Evolutionary conservation across 805 yeast genomes (phyloP).

Genomic region (Scheffersomyces stipitis): DNA sequence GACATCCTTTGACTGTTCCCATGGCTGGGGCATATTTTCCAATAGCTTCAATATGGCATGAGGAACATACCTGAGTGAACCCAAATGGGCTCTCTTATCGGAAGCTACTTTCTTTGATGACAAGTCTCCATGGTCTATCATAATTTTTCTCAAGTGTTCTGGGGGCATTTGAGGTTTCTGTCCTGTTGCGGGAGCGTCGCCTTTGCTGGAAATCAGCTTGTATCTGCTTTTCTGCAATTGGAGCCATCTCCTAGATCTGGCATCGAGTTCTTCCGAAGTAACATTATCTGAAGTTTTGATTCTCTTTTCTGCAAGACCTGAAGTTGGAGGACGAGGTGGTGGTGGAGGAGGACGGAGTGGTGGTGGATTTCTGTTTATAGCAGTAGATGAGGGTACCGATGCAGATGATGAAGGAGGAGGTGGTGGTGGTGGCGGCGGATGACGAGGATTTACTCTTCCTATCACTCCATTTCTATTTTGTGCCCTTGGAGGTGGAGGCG

Average conservation of each 20-base stretch:
- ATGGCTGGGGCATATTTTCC: slow-evolving; percentile 98
- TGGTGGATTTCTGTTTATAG: slow-evolving; percentile 15
- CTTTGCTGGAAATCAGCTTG: slow-evolving; percentile 21
- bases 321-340: slow-evolving; percentile 2
- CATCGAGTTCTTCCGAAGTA: slow-evolving; percentile 30
- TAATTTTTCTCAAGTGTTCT: slow-evolving; percentile 83
- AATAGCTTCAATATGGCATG: slow-evolving; percentile 87
- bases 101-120: slow-evolving; percentile 74
- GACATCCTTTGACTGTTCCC: slow-evolving; percentile 89
- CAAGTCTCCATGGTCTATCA: slow-evolving; percentile 82
- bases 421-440: slow-evolving; percentile 15
- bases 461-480: slow-evolving; percentile 1
- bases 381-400: too few species aligned
- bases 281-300: background rate
- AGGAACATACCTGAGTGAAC: slow-evolving; percentile 92
- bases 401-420: slow-evolving; percentile 5
- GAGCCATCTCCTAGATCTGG: slow-evolving; percentile 58
- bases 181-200: slow-evolving; percentile 50
- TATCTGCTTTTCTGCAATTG: slow-evolving; percentile 61
- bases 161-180: slow-evolving; percentile 86
- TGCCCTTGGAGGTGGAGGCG: slow-evolving; percentile 24
- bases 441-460: slow-evolving; percentile 1
- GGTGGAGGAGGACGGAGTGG: slow-evolving; percentile 6
- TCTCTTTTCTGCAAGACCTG: background rate
- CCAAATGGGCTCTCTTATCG: slow-evolving; percentile 84